These are phyloP conservation scores for Eimeria praecox DNA, from an alignment of 169 alveolate genomes.

Conservation along the genomic window DNA sequence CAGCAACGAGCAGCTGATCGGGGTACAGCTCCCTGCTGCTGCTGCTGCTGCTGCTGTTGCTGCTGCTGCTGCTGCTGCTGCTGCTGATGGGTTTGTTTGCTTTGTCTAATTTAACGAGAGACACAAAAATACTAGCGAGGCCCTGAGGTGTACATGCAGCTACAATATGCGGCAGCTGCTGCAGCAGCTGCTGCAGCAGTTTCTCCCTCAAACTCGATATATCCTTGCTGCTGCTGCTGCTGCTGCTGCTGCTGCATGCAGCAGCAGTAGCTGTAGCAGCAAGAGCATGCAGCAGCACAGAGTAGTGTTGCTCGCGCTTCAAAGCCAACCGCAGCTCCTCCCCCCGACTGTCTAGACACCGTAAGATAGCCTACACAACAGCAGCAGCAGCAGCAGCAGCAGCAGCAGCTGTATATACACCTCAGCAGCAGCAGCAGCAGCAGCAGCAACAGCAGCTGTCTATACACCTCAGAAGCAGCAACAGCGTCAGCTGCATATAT, in stretches of 20 bases:
- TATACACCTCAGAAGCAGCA: background rate
- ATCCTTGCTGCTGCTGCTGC: background rate
- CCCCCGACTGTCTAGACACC: background rate
- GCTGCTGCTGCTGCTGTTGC: conserved; percentile 15
- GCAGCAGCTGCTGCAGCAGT: background rate
- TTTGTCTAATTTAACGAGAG: background rate
- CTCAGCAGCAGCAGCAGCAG: background rate
- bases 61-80: conserved; percentile 30
- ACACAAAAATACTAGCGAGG: background rate
- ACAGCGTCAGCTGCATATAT: no score
- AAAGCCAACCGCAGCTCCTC: background rate
- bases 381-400: background rate
- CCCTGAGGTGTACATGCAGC: background rate
- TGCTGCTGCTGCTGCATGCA: background rate
- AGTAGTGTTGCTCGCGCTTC: conserved; percentile 15
- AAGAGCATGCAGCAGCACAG: conserved; percentile 22
- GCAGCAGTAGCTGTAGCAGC: conserved; percentile 10
- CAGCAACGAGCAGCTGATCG: background rate
- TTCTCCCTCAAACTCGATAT: background rate
- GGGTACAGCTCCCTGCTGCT: background rate
- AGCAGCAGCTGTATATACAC: background rate
- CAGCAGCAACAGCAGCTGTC: background rate
- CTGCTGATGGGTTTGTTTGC: background rate
- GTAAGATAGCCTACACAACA: background rate
- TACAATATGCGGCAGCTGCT: background rate